These are phyloP conservation scores for Viola pubescens DNA, from an alignment of 441 rosid species.

Conservation along the genomic window DNA sequence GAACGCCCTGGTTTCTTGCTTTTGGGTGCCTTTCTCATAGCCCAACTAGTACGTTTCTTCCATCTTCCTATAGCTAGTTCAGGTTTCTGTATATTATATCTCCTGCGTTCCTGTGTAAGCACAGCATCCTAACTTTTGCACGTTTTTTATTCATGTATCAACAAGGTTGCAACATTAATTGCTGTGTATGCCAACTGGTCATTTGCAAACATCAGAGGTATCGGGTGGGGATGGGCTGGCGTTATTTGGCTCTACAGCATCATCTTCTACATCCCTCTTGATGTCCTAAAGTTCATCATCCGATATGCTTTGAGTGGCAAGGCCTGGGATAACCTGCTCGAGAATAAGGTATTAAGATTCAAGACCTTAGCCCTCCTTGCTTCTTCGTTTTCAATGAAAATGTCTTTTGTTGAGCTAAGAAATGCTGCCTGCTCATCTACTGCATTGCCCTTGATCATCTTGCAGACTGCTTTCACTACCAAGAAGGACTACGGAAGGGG, in stretches of 20 bases:
- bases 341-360: not conserved
- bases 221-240: slow-evolving; percentile 12
- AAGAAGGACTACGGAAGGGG: slow-evolving; percentile 71
- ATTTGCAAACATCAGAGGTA: slow-evolving; percentile 4
- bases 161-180: slow-evolving; percentile 6
- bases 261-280: slow-evolving; percentile 31
- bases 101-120: not conserved
- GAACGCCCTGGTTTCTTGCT: slow-evolving; percentile 80
- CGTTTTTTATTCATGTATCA: not conserved
- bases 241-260: slow-evolving; percentile 18
- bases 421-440: no score
- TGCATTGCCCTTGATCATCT: not conserved
- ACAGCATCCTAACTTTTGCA: not conserved
- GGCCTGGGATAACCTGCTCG: slow-evolving; percentile 16
- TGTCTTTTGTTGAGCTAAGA: no score
- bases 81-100: not conserved
- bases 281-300: slow-evolving; percentile 23
- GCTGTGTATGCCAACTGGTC: slow-evolving; percentile 6
- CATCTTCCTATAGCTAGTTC: not conserved
- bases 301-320: slow-evolving; percentile 21
- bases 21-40: slow-evolving; percentile 48
- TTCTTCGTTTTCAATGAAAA: not conserved
- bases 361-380: not conserved
- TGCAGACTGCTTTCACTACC: slow-evolving; percentile 66
- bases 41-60: slow-evolving; percentile 54